Evolutionary conservation across 306 rosid species (phyloP), one percentile per base, ranked within the genome.

Genomic region (Macrotyloma uniflorum): DNA sequence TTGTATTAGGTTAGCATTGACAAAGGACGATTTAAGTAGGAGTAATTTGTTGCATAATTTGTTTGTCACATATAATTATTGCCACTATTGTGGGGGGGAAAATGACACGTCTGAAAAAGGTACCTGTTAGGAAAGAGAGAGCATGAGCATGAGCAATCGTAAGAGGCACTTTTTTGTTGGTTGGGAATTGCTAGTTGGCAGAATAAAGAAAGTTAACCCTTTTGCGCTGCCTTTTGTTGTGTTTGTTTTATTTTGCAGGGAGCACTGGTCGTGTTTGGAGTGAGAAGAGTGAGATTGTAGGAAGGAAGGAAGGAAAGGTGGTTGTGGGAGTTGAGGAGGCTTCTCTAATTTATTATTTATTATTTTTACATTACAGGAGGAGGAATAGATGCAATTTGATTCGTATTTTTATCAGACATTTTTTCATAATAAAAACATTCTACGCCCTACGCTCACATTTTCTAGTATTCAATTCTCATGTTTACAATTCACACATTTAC

Each of bases 181-280:
- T 0, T 58, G 62, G 72, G 72, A 55, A 65, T 78, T 83, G 80
- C 36, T 72, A 65, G 79, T 72, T 83, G 80, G 80, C 76, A 78
- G 28, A 75, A 64, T n/a, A 77, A 72, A 58, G 83, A 78, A 72
- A 83, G 77, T 49, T 58, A 30, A 83, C 24, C 33, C 76, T 73
- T 83, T 78, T 65, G 5, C 23, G 46, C 45, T 63, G 6, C 28
- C 75, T 65, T 70, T 71, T 82, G 30, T n/a, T 77, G 15, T 23
- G 33, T 55, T 32, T 62, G 50, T 51, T 40, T 58, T 70, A 15
- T 12, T 40, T 65, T 80, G 62, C 84, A 83, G 87, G 69, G 35
- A 50, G 69, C 5, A 35, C 30, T 0, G 49, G 57, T 32, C 49
- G 26, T 55, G 67, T 59, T 79, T 83, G 23, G 22, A 7, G 4